A percentile compares a stretch with the other conserved stretches of the same genome.
Conservation (phyloP, 306 rosid genomes). For the Trifolium dubium region DNA sequence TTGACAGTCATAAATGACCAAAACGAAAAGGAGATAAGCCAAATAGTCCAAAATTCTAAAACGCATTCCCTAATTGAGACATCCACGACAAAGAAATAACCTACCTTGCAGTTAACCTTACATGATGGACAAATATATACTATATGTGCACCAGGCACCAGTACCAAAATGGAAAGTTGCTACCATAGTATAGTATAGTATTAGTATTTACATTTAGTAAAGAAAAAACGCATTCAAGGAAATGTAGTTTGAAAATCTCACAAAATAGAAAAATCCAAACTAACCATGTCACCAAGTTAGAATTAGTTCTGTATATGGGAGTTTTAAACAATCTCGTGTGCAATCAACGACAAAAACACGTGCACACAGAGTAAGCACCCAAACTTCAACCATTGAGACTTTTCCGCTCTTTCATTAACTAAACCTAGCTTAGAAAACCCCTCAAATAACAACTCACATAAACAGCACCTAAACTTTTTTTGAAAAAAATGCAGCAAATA, state of each 20-base stretch:
- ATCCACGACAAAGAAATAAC: constrained; percentile 1
- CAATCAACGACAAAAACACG: background rate
- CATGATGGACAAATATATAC: constrained; percentile 17
- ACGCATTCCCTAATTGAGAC: constrained; percentile 2
- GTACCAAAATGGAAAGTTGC: constrained; percentile 25
- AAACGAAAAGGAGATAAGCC: constrained; percentile 23
- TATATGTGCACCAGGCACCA: constrained; percentile 11
- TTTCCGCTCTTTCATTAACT: constrained; percentile 23
- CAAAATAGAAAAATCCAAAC: background rate
- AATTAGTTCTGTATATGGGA: background rate
- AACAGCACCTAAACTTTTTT: no score
- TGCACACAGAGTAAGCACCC: background rate
- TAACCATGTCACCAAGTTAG: constrained; percentile 12
- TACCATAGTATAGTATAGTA: background rate
- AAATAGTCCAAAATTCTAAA: constrained; percentile 21
- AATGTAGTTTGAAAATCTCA: constrained; percentile 1
- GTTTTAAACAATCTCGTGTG: constrained; percentile 10
- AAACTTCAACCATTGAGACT: constrained; percentile 9
- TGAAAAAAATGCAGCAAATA: constrained; percentile 22
- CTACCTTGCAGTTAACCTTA: constrained; percentile 12
- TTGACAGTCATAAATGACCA: constrained; percentile 14
- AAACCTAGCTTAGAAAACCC: background rate
- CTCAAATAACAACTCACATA: no score
- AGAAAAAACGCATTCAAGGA: background rate
- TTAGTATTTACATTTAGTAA: background rate